Conservation (phyloP, 441 rosid genomes). For the Cnidoscolus chayamansa region DNA sequence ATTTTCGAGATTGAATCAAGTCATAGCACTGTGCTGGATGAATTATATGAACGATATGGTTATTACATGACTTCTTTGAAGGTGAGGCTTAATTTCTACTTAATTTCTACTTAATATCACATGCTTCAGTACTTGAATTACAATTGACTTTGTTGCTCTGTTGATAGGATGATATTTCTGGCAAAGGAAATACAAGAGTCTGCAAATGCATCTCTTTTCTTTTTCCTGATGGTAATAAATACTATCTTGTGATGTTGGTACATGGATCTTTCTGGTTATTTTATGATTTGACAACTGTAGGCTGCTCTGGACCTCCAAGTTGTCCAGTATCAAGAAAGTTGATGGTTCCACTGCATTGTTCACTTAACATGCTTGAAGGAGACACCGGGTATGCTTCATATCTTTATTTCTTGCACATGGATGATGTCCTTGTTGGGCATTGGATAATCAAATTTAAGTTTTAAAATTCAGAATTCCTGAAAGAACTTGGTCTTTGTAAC, state of each 20-base stretch:
- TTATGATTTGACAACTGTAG: slow-evolving; percentile 31
- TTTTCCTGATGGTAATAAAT: slow-evolving; percentile 55
- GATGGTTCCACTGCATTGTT: slow-evolving; percentile 61
- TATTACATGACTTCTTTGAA: slow-evolving; percentile 53
- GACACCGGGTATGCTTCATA: slow-evolving; percentile 65
- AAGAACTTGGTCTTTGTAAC: background rate
- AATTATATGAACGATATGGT: slow-evolving; percentile 62
- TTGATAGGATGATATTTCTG: slow-evolving; percentile 42
- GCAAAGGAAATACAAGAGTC: slow-evolving; percentile 48
- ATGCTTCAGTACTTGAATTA: background rate
- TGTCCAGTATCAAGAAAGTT: slow-evolving; percentile 49
- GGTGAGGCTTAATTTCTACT: slow-evolving; percentile 34
- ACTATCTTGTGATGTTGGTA: slow-evolving; percentile 7
- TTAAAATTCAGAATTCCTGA: background rate
- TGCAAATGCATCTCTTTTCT: slow-evolving; percentile 71
- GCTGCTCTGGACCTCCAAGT: slow-evolving; percentile 37
- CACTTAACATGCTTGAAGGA: slow-evolving; percentile 93
- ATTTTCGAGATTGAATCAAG: slow-evolving; percentile 65
- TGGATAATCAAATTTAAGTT: background rate
- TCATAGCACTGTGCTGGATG: slow-evolving; percentile 55
- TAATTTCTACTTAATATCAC: background rate
- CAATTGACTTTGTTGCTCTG: background rate
- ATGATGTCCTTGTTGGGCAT: background rate
- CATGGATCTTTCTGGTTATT: slow-evolving; percentile 6
- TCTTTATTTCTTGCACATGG: background rate